Percentiles rank a stretch among this genome's conserved stretches.
Conservation (phyloP, 1,139 yeast genomes). For the Yamadazyma pseudoaaseri region DNA sequence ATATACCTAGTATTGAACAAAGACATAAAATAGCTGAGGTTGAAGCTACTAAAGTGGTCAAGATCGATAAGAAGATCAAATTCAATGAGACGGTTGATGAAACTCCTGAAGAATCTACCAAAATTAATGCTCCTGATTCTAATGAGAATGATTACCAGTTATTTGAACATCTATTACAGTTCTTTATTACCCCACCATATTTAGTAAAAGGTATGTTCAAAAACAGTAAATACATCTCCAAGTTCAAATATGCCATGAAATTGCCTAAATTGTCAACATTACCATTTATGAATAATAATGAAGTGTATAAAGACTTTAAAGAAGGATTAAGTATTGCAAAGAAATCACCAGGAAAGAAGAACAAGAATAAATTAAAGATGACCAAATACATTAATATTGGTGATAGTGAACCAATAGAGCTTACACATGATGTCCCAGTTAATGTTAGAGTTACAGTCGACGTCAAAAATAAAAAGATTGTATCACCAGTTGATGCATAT, state of each 20-base stretch:
- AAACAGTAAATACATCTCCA: conserved; percentile 31
- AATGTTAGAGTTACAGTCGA: conserved; percentile 84
- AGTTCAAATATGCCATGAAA: conserved; percentile 65
- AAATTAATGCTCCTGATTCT: conserved; percentile 10
- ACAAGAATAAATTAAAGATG: conserved; percentile 49
- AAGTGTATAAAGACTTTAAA: conserved; percentile 34
- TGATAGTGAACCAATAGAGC: conserved; percentile 51
- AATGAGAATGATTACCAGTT: conserved; percentile 42
- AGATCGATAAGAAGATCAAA: conserved; percentile 19
- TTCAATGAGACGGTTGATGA: conserved; percentile 10
- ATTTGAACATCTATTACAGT: conserved; percentile 74
- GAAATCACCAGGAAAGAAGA: conserved; percentile 39
- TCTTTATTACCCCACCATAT: conserved; percentile 84
- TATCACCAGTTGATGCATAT: conserved; percentile 72
- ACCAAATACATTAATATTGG: conserved; percentile 83
- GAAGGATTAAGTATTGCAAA: conserved; percentile 76
- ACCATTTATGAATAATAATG: conserved; percentile 65
- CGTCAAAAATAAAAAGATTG: conserved; percentile 56
- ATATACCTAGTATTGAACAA: conserved; percentile 32
- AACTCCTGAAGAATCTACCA: conserved; percentile 7
- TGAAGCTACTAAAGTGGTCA: conserved; percentile 19
- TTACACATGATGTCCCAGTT: conserved; percentile 68
- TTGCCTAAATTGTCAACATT: conserved; percentile 71
- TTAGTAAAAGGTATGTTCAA: conserved; percentile 62
- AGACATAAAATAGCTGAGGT: conserved; percentile 16